These are phyloP conservation scores for Solanum aculeatissimum DNA, from an alignment of 305 asterid species.

Conservation along the genomic window DNA sequence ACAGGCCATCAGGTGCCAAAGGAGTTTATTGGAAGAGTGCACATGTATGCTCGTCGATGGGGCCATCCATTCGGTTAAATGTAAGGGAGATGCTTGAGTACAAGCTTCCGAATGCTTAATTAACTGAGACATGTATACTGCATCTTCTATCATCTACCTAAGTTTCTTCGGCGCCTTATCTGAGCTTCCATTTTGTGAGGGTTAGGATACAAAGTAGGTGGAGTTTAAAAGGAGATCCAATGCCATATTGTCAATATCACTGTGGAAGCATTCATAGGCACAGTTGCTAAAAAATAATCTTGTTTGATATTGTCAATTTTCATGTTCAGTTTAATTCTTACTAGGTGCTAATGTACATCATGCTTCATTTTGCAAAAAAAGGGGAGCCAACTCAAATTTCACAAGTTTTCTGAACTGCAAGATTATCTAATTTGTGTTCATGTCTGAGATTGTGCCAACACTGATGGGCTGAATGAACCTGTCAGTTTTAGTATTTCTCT, in stretches of 20 bases:
- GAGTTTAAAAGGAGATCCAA: neutral
- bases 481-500: neutral
- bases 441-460: neutral
- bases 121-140: conserved; percentile 29
- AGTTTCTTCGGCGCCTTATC: neutral
- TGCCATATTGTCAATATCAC: neutral
- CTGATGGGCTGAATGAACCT: neutral
- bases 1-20: conserved; percentile 90
- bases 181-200: neutral
- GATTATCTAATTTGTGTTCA: neutral
- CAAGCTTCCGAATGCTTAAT: conserved; percentile 43
- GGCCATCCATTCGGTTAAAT: conserved; percentile 87
- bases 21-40: conserved; percentile 96
- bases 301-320: neutral
- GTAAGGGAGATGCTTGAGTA: conserved; percentile 71
- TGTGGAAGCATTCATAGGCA: neutral
- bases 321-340: neutral
- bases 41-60: conserved; percentile 91
- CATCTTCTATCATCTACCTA: conserved; percentile 13
- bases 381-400: neutral
- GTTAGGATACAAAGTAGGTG: neutral
- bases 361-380: neutral
- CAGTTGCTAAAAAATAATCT: neutral
- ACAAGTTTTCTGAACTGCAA: neutral
- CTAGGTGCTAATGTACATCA: neutral